These are phyloP conservation scores for Wakefieldia striispora DNA, from an alignment of 768 basidiomycete genomes.

Conservation along the genomic window DNA sequence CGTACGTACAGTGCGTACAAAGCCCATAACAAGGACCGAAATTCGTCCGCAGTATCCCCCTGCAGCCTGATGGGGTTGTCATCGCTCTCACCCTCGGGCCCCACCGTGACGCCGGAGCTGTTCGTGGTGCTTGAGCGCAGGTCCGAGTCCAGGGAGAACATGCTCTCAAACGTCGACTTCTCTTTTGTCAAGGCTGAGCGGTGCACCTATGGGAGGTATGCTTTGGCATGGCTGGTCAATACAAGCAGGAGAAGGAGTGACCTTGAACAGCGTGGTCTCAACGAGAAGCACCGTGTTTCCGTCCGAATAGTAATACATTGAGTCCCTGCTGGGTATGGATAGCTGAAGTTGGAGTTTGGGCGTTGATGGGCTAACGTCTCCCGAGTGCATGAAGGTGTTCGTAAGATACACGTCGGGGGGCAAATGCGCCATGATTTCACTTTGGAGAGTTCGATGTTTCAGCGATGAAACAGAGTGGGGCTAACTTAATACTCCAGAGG, in stretches of 20 bases:
- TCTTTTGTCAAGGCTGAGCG: slow-evolving; percentile 43
- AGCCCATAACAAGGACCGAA: slow-evolving; percentile 53
- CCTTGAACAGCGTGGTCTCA: slow-evolving; percentile 49
- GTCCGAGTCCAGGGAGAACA: slow-evolving; percentile 43
- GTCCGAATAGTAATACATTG: slow-evolving; percentile 39
- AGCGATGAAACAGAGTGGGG: slow-evolving; percentile 11
- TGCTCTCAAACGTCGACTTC: slow-evolving; percentile 44
- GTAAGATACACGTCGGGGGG: slow-evolving; percentile 32
- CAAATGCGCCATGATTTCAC: slow-evolving; percentile 28
- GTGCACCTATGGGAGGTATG: slow-evolving; percentile 33
- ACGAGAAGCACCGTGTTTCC: slow-evolving; percentile 45
- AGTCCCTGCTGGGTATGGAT: slow-evolving; percentile 36
- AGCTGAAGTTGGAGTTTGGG: slow-evolving; percentile 34
- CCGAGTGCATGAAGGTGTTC: slow-evolving; percentile 34
- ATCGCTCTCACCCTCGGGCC: slow-evolving; percentile 48
- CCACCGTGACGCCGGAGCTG: slow-evolving; percentile 27
- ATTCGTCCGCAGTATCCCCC: slow-evolving; percentile 47
- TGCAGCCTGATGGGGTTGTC: slow-evolving; percentile 48
- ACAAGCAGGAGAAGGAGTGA: slow-evolving; percentile 20
- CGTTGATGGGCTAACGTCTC: slow-evolving; percentile 29
- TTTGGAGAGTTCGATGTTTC: slow-evolving; percentile 10
- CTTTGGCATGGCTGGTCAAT: slow-evolving; percentile 20
- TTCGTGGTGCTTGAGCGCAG: slow-evolving; percentile 25
- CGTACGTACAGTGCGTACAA: slow-evolving; percentile 49
- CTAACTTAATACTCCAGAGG: background rate